Evolutionary conservation across 345 rosid genomes (phyloP).

Genomic region (Aurinia saxatilis): DNA sequence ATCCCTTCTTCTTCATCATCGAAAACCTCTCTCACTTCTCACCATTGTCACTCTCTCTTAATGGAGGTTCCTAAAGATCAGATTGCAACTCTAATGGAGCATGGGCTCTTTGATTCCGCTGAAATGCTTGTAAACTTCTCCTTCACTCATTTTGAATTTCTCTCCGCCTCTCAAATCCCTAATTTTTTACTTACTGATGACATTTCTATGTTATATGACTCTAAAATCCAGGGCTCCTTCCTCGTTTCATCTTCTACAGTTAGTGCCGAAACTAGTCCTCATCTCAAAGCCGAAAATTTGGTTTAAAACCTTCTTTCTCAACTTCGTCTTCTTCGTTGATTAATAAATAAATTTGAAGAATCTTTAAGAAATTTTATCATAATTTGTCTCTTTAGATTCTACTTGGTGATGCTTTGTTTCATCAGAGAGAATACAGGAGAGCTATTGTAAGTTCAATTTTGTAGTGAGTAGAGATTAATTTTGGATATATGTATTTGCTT

Average conservation of each 20-base stretch:
- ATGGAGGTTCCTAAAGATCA: conserved; percentile 93
- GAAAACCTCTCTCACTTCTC: not conserved
- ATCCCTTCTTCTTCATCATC: not conserved
- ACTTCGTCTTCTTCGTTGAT: not conserved
- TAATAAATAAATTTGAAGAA: no score
- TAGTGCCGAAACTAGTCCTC: conserved; percentile 67
- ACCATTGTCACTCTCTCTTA: conserved; percentile 11
- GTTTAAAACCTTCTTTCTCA: conserved; percentile 24
- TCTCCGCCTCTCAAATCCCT: conserved; percentile 5
- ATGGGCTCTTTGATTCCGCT: conserved; percentile 71
- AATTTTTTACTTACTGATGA: not conserved
- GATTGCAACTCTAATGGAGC: conserved; percentile 63
- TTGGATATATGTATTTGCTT: no score
- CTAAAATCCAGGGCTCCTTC: conserved; percentile 60
- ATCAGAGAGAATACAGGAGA: conserved; percentile 72
- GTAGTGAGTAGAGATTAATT: not conserved
- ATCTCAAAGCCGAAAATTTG: conserved; percentile 86
- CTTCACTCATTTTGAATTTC: not conserved
- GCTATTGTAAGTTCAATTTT: conserved; percentile 62
- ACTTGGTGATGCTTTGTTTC: conserved; percentile 81
- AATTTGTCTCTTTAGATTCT: conserved; percentile 49
- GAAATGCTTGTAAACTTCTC: conserved; percentile 62
- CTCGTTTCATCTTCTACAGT: conserved; percentile 73
- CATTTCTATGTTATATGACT: not conserved
- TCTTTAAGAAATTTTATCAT: not conserved